Conservation (phyloP, 805 yeast genomes). For the Ogataea naganishii region DNA sequence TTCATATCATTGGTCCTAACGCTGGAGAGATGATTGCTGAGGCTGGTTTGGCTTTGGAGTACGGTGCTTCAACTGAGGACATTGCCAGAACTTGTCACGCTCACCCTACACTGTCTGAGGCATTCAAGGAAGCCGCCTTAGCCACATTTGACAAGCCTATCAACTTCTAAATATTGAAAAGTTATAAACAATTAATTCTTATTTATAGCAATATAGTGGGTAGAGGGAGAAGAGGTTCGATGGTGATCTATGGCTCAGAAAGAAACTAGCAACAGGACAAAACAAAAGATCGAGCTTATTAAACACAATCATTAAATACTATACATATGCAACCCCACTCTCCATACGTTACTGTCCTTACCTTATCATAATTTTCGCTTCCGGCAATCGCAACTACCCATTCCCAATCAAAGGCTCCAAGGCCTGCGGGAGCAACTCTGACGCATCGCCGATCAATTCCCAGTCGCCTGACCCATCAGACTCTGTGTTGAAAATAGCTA, state of each 20-base stretch:
- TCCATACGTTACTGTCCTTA: too few relatives aligned
- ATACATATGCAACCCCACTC: too few relatives aligned
- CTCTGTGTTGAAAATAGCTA: conserved; percentile 78
- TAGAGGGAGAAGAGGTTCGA: too few relatives aligned
- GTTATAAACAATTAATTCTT: too few relatives aligned
- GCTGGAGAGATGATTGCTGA: conserved; percentile 99
- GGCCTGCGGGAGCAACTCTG: conserved; percentile 58
- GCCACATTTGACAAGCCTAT: conserved; percentile 88
- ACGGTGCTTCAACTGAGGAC: conserved; percentile 98
- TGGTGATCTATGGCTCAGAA: too few relatives aligned
- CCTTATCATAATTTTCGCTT: too few relatives aligned
- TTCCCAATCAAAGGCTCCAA: conserved; percentile 46
- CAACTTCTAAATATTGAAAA: conserved; percentile 46
- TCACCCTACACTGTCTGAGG: conserved; percentile 97
- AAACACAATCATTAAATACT: too few relatives aligned
- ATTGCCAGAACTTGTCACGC: conserved; percentile 97
- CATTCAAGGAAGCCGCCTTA: conserved; percentile 96
- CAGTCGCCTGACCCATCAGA: conserved; percentile 45
- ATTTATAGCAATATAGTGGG: too few relatives aligned
- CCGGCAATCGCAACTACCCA: too few relatives aligned
- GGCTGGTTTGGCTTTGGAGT: conserved; percentile 94
- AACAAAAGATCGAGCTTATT: too few relatives aligned
- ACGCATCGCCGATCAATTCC: conserved; percentile 79
- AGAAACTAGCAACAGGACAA: too few relatives aligned
- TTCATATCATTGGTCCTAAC: conserved; percentile 94